A percentile compares a stretch with the other conserved stretches of the same genome.
Evolutionary conservation across 2,329 filamentous ascomycete genomes (phyloP).

Genomic region (Claviceps pazoutovae): DNA sequence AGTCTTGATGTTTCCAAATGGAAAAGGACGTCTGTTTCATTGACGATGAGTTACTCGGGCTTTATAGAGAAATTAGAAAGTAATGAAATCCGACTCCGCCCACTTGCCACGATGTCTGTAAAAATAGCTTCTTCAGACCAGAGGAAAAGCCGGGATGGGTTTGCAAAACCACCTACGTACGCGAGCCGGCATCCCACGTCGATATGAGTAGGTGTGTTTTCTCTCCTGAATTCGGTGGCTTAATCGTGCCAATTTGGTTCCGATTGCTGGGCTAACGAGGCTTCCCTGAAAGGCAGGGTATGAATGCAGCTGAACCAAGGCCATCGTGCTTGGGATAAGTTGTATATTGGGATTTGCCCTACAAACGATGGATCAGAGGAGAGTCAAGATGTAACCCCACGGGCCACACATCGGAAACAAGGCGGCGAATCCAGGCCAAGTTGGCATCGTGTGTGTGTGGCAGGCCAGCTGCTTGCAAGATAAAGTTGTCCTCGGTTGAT

Average conservation of each 20-base stretch:
- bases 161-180: too few relatives aligned
- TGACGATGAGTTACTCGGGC: background rate
- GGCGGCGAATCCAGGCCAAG: background rate
- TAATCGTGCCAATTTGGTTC: too few relatives aligned
- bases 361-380: background rate
- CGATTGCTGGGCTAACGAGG: too few relatives aligned
- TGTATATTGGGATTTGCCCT: background rate
- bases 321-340: background rate
- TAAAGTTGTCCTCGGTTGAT: too few relatives aligned
- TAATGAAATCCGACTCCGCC: background rate
- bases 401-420: background rate
- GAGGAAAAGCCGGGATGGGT: background rate
- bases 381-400: background rate
- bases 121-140: background rate
- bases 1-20: background rate
- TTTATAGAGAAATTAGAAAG: background rate
- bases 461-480: too few relatives aligned
- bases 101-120: too few relatives aligned
- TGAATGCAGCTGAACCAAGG: too few relatives aligned
- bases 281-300: too few relatives aligned
- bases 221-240: too few relatives aligned
- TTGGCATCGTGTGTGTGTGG: background rate
- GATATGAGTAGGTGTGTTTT: background rate
- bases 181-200: background rate
- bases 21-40: background rate